phyloP scores from a whole-genome alignment of 2,329 filamentous ascomycete genomes.

The Bipolaris sorokiniana region DNA sequence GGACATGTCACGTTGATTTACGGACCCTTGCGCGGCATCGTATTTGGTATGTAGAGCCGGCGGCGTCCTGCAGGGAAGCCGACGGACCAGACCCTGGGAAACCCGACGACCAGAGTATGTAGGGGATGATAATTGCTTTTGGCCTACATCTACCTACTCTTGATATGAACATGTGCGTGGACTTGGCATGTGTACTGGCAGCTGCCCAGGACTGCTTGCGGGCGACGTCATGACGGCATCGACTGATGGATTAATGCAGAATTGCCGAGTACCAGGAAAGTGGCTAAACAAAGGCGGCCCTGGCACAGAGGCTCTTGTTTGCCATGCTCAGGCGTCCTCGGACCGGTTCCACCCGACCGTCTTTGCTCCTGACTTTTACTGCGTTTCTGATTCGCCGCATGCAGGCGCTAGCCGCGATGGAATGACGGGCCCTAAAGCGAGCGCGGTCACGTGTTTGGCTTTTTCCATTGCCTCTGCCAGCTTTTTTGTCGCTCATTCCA shows the following conservation, averaged over 20 bases:
- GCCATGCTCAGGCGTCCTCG: constrained; percentile 12
- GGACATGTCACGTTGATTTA: constrained; percentile 19
- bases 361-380: constrained; percentile 20
- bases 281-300: not conserved
- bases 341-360: constrained; percentile 29
- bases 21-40: constrained; percentile 16
- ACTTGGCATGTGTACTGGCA: not conserved
- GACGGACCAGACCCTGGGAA: constrained; percentile 2
- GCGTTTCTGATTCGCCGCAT: constrained; percentile 19
- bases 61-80: constrained; percentile 12
- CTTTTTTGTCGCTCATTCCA: constrained; percentile 31
- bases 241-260: constrained; percentile 1
- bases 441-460: constrained; percentile 10
- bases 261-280: constrained; percentile 7
- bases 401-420: constrained; percentile 4
- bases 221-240: constrained; percentile 10
- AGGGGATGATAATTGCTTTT: not conserved
- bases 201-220: not conserved
- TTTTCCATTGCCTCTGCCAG: constrained; percentile 34
- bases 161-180: not conserved
- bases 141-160: not conserved
- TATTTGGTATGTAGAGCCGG: constrained; percentile 16
- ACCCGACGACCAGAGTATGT: not conserved
- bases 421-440: constrained; percentile 5
- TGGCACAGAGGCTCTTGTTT: constrained; percentile 8